Conservation (phyloP, 768 basidiomycete genomes). For the Amanita inopinata region DNA sequence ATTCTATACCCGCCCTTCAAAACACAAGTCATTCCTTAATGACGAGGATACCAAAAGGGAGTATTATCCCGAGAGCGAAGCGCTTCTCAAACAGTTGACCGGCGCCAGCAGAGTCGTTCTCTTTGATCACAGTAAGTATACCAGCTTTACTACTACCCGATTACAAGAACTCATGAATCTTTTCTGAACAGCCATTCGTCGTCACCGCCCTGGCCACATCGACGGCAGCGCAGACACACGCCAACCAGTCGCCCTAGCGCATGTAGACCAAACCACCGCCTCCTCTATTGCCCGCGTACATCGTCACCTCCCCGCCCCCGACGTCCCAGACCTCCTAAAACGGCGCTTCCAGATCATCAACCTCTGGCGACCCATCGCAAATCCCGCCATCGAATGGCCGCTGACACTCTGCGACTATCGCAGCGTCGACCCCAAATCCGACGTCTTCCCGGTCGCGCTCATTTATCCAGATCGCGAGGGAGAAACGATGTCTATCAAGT, state of each 20-base stretch:
- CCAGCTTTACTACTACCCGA: not conserved
- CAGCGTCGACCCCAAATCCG: constrained; percentile 29
- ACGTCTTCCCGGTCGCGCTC: constrained; percentile 34
- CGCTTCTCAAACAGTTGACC: constrained; percentile 47
- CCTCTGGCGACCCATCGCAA: constrained; percentile 46
- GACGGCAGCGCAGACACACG: constrained; percentile 29
- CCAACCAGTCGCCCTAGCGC: constrained; percentile 35
- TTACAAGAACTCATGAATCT: not conserved
- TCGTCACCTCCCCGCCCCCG: constrained; percentile 37
- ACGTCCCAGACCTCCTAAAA: constrained; percentile 32
- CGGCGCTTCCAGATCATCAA: constrained; percentile 51
- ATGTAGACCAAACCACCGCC: constrained; percentile 43
- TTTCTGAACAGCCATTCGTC: constrained; percentile 31
- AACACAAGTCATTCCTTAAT: constrained; percentile 31
- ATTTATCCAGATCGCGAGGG: constrained; percentile 42
- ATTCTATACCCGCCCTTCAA: constrained; percentile 24
- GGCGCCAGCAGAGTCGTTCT: constrained; percentile 48
- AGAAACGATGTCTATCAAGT: constrained; percentile 38
- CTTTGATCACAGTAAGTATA: constrained; percentile 33
- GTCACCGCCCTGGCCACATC: constrained; percentile 26
- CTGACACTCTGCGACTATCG: constrained; percentile 43
- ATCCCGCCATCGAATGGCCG: constrained; percentile 40
- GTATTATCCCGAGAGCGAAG: constrained; percentile 56
- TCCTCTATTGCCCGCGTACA: constrained; percentile 38
- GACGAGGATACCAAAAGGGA: constrained; percentile 40